Evolutionary conservation across 164 flowering plant genomes (phyloP), one percentile per base, ranked within the genome.

Genomic region (Liriodendron chinense): DNA sequence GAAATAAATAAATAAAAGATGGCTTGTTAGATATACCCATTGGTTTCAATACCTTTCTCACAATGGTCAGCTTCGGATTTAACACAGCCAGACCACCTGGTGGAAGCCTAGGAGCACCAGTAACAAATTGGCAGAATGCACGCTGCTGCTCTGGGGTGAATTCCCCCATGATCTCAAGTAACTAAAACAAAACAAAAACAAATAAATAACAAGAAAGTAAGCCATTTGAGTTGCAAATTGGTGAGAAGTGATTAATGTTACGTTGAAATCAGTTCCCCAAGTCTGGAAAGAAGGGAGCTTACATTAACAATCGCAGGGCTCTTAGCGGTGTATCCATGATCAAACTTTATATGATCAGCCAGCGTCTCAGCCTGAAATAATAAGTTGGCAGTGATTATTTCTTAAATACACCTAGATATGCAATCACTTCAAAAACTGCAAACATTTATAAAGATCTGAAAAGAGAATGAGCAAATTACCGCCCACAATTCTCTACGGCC

Each of bases 101-200:
- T 50, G 99, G 98, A 78, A 96, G 98, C 75, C 96, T 86, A 43
- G 99, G 99, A 57, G 99, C 98, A 73, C 99, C 99, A 78, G 99
- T 96, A 22, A 96, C 99, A 85, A 96, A 96, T 77, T 93, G 99
- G 84, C 98, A 94, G 86, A 96, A 96, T 24, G 96, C 93, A 34
- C 95, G 89, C 84, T 94, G 98, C 88, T 91, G 94, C 79, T 96
- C 98, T 7, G 95, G 92, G 63, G 91, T 89, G 77, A 96, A 92
- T 70, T 92, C 98, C 70, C 98, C 96, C 98, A 96, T 92, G 48
- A 96, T 94, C 87, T 94, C 99, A 21, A 96, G 92, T 56, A 96
- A 86, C 99, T 96, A 72, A 61, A 59, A 79, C 23, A 16, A 74
- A 84, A 43, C 59, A 69, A 70, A n/a, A 53, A 34, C 43, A 53